Base-by-base conservation (phyloP, 2,329 filamentous ascomycete species). In the Pyricularia sp. region DNA sequence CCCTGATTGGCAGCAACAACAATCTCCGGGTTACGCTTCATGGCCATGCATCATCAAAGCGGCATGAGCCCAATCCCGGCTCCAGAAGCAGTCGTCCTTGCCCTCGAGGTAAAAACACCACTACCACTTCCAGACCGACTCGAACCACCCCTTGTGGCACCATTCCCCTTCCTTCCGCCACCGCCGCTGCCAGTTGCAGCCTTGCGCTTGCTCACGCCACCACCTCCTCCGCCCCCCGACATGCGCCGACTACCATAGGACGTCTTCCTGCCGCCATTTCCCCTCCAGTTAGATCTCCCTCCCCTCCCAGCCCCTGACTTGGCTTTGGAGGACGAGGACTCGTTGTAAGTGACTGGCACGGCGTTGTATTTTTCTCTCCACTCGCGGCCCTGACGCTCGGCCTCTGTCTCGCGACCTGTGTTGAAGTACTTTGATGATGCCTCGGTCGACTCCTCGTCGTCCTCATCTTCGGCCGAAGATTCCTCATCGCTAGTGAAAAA, bases 341-440 rank as follows among this genome's bases (percentile, higher is more conserved):
- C 71, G 28, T 63, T 68, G 59, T 63, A 30, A 3, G 59, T 63
- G 10, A 63, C 59, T 4, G 59, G 59, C 28, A 63, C 25, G 67
- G 71, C 72, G 30, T 76, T 73, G 26, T 78, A 75, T 64, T 76
- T 69, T 64, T 72, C 70, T 42, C 76, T 72, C 75, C 78, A 79
- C 26, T 69, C 50, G 12, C 72, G 71, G 9, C 75, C 75, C n/a
- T 74, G 72, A 10, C 69, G 73, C 63, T 25, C 71, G 70, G 59
- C 64, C 12, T 65, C 64, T 3, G 64, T 42, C 42, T 67, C 64
- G n/a, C 71, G 28, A 71, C 66, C 33, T 12, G 26, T 69, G 50
- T 74, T 73, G 70, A 86, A 87, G 74, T 84, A 87, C 68, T 80
- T 81, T 1, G 85, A 87, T 31, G 79, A 74, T 68, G 80, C 78